phyloP scores from a whole-genome alignment of 495 filamentous ascomycete species.

The Penicillium verhagenii region DNA sequence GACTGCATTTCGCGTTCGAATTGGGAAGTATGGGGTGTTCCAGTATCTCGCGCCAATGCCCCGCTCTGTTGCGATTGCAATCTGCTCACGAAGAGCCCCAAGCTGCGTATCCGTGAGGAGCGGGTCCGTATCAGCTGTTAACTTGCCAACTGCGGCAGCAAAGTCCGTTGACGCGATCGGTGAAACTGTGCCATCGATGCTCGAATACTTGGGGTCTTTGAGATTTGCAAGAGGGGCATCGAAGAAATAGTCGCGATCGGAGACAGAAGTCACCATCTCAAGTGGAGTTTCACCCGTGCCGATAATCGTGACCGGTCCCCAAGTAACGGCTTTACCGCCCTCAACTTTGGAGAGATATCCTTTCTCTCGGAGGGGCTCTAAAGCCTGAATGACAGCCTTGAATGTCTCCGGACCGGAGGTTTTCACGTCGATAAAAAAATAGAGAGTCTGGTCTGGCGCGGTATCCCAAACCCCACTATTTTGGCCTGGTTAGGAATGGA shows the following conservation, averaged over 20 bases:
- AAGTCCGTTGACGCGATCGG: conserved; percentile 54
- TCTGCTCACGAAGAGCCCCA: conserved; percentile 55
- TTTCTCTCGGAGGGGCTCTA: conserved; percentile 61
- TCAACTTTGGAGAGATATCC: conserved; percentile 61
- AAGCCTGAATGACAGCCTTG: conserved; percentile 57
- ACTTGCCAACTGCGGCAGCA: conserved; percentile 36
- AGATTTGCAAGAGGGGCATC: conserved; percentile 57
- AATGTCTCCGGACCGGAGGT: conserved; percentile 49
- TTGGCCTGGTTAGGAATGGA: background rate
- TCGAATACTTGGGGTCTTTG: conserved; percentile 35
- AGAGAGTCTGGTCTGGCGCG: conserved; percentile 58
- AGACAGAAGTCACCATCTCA: conserved; percentile 51
- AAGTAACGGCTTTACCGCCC: conserved; percentile 41
- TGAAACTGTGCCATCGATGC: conserved; percentile 46
- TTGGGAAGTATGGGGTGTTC: conserved; percentile 67
- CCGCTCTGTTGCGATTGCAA: conserved; percentile 57
- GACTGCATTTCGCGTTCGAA: conserved; percentile 62
- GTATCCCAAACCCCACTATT: conserved; percentile 48
- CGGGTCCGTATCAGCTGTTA: conserved; percentile 30
- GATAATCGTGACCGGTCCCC: conserved; percentile 70
- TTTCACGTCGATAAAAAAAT: conserved; percentile 75
- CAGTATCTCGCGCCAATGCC: conserved; percentile 72
- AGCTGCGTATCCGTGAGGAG: conserved; percentile 52
- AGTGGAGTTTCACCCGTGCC: conserved; percentile 79
- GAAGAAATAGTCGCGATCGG: conserved; percentile 59